Evolutionary conservation across 179 eudicot genomes (phyloP), one percentile per base, ranked within the genome.

Genomic region (Carnegiea gigantea): DNA sequence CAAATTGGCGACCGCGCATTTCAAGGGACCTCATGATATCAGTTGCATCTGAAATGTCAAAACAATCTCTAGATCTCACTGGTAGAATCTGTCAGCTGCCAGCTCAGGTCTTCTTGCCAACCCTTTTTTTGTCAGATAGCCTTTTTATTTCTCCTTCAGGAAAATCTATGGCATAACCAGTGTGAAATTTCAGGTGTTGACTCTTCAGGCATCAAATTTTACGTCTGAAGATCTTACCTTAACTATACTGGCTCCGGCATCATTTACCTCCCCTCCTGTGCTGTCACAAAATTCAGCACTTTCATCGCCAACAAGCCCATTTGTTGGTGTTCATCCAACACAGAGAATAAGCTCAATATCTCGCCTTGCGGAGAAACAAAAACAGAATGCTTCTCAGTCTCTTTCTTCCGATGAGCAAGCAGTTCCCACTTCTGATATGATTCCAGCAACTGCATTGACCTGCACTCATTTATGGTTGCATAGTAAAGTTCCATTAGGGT

Each of bases 141-240:
- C 68, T 6, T 18, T 10, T 46, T 68, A 18, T 67, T 65, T 75
- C 13, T 75, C 46, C 33, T 40, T n/a, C 23, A 28, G 9, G 46
- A 24, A 77, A 64, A 18, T 62, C 65, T 36, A n/a, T 28, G 15
- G 36, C 28, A 70, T 79, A 75, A 70, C 54, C 77, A 21, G 15
- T 75, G 49, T 76, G 59, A 38, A 33, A 36, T 26, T 36, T 75
- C 88, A 96, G 99, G 98, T 93, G 6, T 90, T 94, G 87, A 94
- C 99, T 78, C 99, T 96, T 89, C 98, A 94, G 79, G 99, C 98
- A 75, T 94, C 99, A 85, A 96, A 96, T 86, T 85, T 96, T 81
- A 94, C 97, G n/a, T 85, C 95, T 46, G 93, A 96, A 83, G 93
- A 91, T 86, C 91, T 96, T 79, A 92, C 90, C 72, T 78, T 96